Base-by-base conservation (phyloP, 768 basidiomycete genomes). In the Termitomyces sp. region DNA sequence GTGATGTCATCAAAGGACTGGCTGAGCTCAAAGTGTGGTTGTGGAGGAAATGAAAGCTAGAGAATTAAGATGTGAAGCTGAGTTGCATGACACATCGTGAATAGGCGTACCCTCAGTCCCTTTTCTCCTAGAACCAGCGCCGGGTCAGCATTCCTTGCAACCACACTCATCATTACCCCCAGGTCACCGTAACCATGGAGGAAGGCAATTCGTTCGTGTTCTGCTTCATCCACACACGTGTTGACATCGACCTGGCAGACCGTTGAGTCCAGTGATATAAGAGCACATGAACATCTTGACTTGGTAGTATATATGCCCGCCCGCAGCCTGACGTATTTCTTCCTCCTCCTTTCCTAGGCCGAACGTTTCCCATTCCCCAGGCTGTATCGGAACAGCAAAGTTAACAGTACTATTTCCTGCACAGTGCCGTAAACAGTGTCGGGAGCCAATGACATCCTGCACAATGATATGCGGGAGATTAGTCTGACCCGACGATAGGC, bases 141-240 rank as follows among this genome's bases (percentile, higher is more conserved):
- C 7, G 43, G 43, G 43, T 85, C 82, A 49, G 71, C 70, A 54
- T 80, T 80, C 40, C 77, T 76, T 4, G 76, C 78, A 11, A 89
- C 67, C 9, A 85, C 67, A 12, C 82, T 79, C 45, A 90, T 67
- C 9, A 90, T 85, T 80, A 87, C 85, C 0, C 84, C 84, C 9
- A 89, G 73, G 62, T 89, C 88, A 6, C 89, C 88, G 60, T 87
- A 89, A 2, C 82, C 80, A 58, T 84, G 77, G 62, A 82, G 81
- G 68, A 87, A 81, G 25, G 76, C 65, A 19, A 80, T 68, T 23
- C 82, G 74, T 34, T 83, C 75, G 67, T 71, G 81, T 64, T 82
- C 81, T 17, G 72, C 75, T 63, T 70, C 69, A 64, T 82, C 76
- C 1, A 62, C 68, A 63, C 85, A 87, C 1, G 84, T 77, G 60